Evolutionary conservation across 192 early-diverging fungal genomes (phyloP).

Genomic region (Umbelopsis sp.): DNA sequence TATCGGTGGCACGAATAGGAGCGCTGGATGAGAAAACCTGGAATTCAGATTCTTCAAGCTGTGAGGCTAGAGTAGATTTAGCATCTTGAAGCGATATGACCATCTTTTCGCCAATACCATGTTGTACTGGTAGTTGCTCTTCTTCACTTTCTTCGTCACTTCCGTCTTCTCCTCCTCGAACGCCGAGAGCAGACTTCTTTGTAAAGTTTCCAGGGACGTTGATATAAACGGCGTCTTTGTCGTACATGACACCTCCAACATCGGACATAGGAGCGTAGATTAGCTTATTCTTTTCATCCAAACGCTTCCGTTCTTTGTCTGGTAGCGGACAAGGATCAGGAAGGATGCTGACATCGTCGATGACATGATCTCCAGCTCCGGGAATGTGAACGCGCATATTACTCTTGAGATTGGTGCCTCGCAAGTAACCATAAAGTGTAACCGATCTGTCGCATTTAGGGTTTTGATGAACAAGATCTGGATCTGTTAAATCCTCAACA

Average conservation of each 20-base stretch:
- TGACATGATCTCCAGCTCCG: constrained; percentile 86
- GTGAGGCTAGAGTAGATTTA: constrained; percentile 67
- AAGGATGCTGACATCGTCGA: constrained; percentile 75
- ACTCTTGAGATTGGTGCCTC: constrained; percentile 92
- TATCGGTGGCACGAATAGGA: constrained; percentile 52
- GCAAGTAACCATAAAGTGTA: constrained; percentile 92
- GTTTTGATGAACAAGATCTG: constrained; percentile 73
- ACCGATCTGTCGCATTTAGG: constrained; percentile 92
- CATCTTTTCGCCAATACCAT: constrained; percentile 84
- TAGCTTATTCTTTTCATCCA: constrained; percentile 94
- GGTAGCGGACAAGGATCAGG: constrained; percentile 97
- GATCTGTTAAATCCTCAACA: constrained; percentile 95
- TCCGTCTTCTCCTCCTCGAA: constrained; percentile 39
- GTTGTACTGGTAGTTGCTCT: constrained; percentile 19
- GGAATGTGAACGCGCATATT: constrained; percentile 92
- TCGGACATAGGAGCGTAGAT: constrained; percentile 99
- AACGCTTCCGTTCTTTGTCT: constrained; percentile 84
- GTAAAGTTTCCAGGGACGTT: constrained; percentile 88
- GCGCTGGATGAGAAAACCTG: constrained; percentile 69
- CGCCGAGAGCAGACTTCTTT: constrained; percentile 50
- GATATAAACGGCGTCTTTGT: constrained; percentile 99
- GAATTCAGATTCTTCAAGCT: constrained; percentile 66
- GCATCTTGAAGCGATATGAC: constrained; percentile 92
- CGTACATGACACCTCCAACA: constrained; percentile 97
- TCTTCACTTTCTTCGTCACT: constrained; percentile 37